Percentiles rank a stretch among this genome's conserved stretches.
phyloP scores from a whole-genome alignment of 1,284 basidiomycete genomes.

The Earliella scabrosa region DNA sequence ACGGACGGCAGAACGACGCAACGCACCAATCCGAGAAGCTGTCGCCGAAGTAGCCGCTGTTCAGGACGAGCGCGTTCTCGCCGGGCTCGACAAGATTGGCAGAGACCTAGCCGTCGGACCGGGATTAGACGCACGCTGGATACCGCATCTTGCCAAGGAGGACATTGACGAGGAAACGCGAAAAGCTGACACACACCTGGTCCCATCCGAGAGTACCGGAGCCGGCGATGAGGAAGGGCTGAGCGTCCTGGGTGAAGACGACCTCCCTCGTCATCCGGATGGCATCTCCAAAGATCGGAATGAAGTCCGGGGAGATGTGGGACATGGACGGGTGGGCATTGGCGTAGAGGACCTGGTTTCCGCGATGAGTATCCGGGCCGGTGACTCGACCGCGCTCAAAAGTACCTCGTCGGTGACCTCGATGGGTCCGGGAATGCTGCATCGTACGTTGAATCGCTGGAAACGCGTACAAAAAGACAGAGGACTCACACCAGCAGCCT shows the following conservation, averaged over 20 bases:
- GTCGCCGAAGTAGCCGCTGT: conserved; percentile 91
- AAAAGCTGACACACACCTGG: conserved; percentile 49
- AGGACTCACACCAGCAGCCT: conserved; percentile 69
- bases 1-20: too few relatives aligned
- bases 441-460: background rate
- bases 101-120: conserved; percentile 53
- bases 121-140: background rate
- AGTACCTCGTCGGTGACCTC: conserved; percentile 80
- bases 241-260: conserved; percentile 75
- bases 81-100: conserved; percentile 85
- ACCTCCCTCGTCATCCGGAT: conserved; percentile 85
- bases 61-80: conserved; percentile 82
- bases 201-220: conserved; percentile 97
- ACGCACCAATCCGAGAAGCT: conserved; percentile 81
- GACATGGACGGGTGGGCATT: conserved; percentile 89
- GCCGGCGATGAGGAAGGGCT: conserved; percentile 91
- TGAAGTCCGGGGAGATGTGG: conserved; percentile 92
- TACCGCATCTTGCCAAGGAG: background rate
- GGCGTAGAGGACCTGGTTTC: conserved; percentile 64
- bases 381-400: background rate
- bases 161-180: background rate
- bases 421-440: conserved; percentile 82
- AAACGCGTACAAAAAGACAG: background rate
- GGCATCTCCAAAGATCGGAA: conserved; percentile 89
- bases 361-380: background rate